A percentile compares a stretch with the other conserved stretches of the same genome.
Evolutionary conservation across 768 basidiomycete species (phyloP).

Genomic region (Cubamyces sp.): DNA sequence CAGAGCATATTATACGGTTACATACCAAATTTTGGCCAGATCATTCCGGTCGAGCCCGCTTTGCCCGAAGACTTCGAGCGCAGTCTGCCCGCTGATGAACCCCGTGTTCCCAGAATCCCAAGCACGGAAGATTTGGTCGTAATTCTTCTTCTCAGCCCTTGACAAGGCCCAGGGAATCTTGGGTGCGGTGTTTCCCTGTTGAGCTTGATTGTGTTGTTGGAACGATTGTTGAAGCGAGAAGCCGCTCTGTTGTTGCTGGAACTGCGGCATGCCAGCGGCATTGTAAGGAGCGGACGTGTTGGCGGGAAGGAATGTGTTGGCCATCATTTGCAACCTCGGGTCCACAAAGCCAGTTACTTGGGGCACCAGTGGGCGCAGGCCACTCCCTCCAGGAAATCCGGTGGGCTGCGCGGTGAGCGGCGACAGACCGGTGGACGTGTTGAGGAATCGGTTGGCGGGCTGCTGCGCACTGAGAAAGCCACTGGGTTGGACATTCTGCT

Average conservation of each 20-base stretch:
- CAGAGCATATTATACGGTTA: conserved; percentile 20
- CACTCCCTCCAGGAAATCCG: conserved; percentile 54
- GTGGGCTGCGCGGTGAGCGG: conserved; percentile 56
- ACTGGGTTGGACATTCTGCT: conserved; percentile 37
- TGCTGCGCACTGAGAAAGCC: conserved; percentile 50
- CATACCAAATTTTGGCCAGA: conserved; percentile 90
- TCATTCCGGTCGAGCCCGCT: conserved; percentile 90
- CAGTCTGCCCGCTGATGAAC: conserved; percentile 84
- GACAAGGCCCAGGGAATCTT: conserved; percentile 86
- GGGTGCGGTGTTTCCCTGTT: conserved; percentile 64
- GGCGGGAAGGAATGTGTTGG: conserved; percentile 88
- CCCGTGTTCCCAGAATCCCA: conserved; percentile 86
- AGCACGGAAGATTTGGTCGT: conserved; percentile 95
- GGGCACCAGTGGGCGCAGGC: conserved; percentile 55
- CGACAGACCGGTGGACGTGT: conserved; percentile 51
- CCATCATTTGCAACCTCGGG: conserved; percentile 87
- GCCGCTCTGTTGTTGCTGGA: conserved; percentile 60
- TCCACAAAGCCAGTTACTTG: conserved; percentile 84
- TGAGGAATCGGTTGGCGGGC: conserved; percentile 18
- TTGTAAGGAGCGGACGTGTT: conserved; percentile 63
- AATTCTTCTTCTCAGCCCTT: conserved; percentile 93
- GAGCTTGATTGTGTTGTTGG: conserved; percentile 82
- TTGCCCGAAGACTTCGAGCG: conserved; percentile 91
- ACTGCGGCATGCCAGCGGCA: conserved; percentile 64
- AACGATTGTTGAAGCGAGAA: conserved; percentile 80